phyloP scores from a whole-genome alignment of 805 yeast species.

The Saccharomycopsis schoenii region DNA sequence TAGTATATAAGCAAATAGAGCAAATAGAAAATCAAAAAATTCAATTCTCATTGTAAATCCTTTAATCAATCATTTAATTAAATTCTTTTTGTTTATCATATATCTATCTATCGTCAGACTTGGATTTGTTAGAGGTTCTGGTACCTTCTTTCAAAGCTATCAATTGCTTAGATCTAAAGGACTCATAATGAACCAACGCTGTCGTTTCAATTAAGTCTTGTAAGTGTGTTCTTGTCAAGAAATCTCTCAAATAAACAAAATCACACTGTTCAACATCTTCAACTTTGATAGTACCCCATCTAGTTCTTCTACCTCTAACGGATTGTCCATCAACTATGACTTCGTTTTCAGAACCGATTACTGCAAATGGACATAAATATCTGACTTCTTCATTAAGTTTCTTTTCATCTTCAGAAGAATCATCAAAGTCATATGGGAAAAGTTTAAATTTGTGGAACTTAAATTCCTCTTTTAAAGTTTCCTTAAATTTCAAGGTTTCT shows the following conservation, averaged over 20 bases:
- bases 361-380: slow-evolving; percentile 82
- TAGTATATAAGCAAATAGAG: neutral
- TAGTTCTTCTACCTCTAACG: slow-evolving; percentile 83
- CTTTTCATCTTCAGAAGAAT: slow-evolving; percentile 24
- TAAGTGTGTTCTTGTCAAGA: slow-evolving; percentile 87
- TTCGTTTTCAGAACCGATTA: slow-evolving; percentile 81
- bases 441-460: slow-evolving; percentile 59
- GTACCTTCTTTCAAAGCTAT: slow-evolving; percentile 89
- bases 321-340: slow-evolving; percentile 66
- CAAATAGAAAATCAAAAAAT: neutral
- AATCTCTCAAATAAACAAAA: slow-evolving; percentile 87
- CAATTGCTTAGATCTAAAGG: slow-evolving; percentile 87
- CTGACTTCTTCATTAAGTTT: slow-evolving; percentile 68
- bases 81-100: neutral
- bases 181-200: slow-evolving; percentile 77
- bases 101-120: slow-evolving; percentile 10
- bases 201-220: slow-evolving; percentile 95
- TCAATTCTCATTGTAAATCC: neutral
- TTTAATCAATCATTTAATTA: neutral
- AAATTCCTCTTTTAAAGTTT: slow-evolving; percentile 67
- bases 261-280: slow-evolving; percentile 95
- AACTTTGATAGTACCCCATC: slow-evolving; percentile 89
- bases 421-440: slow-evolving; percentile 75
- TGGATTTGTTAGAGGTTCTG: slow-evolving; percentile 20
- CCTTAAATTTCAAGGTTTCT: slow-evolving; percentile 75